Evolutionary conservation across 305 asterid genomes (phyloP).

Genomic region (Ilex paraguariensis): DNA sequence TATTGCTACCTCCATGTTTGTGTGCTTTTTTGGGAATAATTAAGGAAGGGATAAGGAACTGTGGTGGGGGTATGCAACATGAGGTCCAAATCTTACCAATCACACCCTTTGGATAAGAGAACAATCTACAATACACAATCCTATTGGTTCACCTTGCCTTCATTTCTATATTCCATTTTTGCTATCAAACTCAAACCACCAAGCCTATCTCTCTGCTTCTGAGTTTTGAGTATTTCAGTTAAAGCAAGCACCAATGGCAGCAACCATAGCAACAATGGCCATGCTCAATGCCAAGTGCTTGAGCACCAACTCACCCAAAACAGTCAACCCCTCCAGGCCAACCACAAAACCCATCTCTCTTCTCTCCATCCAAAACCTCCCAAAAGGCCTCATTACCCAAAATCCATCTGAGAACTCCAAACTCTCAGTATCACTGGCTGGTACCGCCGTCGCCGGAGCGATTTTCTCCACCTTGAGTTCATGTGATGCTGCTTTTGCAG

Average conservation of each 20-base stretch:
- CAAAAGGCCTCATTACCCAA: slow-evolving; percentile 40
- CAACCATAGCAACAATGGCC: slow-evolving; percentile 71
- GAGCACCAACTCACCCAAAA: slow-evolving; percentile 20
- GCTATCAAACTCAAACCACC: background rate
- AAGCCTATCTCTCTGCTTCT: background rate
- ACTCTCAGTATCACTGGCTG: slow-evolving; percentile 19
- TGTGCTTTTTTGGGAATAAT: too few relatives aligned
- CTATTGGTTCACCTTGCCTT: slow-evolving; percentile 23
- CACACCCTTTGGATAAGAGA: slow-evolving; percentile 34
- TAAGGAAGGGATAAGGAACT: slow-evolving; percentile 28
- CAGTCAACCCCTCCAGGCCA: slow-evolving; percentile 24
- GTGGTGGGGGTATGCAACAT: slow-evolving; percentile 15
- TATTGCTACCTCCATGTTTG: too few relatives aligned
- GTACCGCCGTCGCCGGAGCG: slow-evolving; percentile 64
- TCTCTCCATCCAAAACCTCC: slow-evolving; percentile 45
- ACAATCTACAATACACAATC: slow-evolving; percentile 22
- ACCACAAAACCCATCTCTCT: slow-evolving; percentile 41
- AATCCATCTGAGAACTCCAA: slow-evolving; percentile 9
- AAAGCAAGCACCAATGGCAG: slow-evolving; percentile 39
- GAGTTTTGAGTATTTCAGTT: background rate
- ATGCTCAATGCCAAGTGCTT: slow-evolving; percentile 58
- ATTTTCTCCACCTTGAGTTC: slow-evolving; percentile 68
- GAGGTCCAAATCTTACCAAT: slow-evolving; percentile 25
- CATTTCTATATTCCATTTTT: slow-evolving; percentile 11
- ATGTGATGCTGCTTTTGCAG: slow-evolving; percentile 73